Percentiles rank a stretch among this genome's conserved stretches.
phyloP scores from a whole-genome alignment of 805 yeast genomes.

The Brettanomyces nanus region DNA sequence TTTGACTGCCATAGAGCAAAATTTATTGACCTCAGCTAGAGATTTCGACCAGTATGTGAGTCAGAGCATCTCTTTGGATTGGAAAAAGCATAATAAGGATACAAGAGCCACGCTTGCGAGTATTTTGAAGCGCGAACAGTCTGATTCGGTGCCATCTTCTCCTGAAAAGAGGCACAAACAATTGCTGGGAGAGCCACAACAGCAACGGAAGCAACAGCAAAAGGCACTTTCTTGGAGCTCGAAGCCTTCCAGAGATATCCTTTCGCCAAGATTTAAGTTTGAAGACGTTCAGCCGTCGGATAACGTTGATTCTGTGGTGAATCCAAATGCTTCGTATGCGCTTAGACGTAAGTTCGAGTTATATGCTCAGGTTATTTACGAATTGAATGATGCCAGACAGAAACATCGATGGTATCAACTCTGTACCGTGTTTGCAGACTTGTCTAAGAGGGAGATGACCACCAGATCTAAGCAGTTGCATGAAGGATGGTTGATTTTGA shows the following conservation, averaged over 20 bases:
- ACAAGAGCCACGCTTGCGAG: conserved; percentile 67
- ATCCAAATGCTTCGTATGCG: conserved; percentile 32
- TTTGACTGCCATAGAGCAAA: conserved; percentile 72
- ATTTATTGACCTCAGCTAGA: conserved; percentile 60
- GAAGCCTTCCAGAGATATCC: conserved; percentile 18
- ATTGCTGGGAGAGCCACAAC: not conserved
- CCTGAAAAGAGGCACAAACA: conserved; percentile 13
- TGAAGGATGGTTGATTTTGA: conserved; percentile 67
- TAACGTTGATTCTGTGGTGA: conserved; percentile 13
- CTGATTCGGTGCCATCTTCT: conserved; percentile 7
- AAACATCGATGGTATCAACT: conserved; percentile 44
- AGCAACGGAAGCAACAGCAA: conserved; percentile 12
- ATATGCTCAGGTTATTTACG: conserved; percentile 64
- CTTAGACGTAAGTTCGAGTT: conserved; percentile 53
- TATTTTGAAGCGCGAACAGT: conserved; percentile 26
- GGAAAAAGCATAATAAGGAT: conserved; percentile 73
- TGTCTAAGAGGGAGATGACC: conserved; percentile 51
- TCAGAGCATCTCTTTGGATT: conserved; percentile 68
- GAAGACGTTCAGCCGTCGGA: conserved; percentile 20
- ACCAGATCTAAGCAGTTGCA: conserved; percentile 60
- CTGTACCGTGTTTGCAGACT: conserved; percentile 49
- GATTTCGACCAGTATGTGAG: conserved; percentile 78
- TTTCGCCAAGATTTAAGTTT: conserved; percentile 23
- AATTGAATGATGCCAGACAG: conserved; percentile 64
- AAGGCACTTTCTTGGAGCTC: conserved; percentile 23